A percentile compares a stretch with the other conserved stretches of the same genome.
Evolutionary conservation across 2,329 filamentous ascomycete genomes (phyloP).

Genomic region (Penicillium expansum): DNA sequence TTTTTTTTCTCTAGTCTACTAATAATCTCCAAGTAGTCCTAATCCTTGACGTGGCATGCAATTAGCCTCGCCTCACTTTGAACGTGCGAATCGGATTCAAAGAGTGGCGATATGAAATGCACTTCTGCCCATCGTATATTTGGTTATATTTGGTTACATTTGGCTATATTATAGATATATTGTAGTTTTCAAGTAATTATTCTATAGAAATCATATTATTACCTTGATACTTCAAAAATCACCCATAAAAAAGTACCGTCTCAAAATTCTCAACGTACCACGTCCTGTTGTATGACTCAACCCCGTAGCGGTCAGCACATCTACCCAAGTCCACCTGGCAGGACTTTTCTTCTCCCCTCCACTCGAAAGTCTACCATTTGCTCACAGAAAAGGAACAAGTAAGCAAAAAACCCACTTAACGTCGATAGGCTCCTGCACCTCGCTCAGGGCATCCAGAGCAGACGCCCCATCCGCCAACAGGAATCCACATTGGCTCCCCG

Average conservation of each 20-base stretch:
- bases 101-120: conserved; percentile 1
- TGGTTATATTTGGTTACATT: background rate
- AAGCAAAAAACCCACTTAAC: conserved; percentile 2
- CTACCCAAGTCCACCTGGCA: conserved; percentile 12
- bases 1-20: no score
- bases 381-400: conserved; percentile 1
- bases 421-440: conserved; percentile 6
- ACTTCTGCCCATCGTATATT: conserved; percentile 2
- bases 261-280: background rate
- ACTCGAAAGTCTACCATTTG: conserved; percentile 13
- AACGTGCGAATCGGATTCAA: background rate
- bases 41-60: background rate
- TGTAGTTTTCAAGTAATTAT: background rate
- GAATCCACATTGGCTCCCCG: conserved; percentile 19
- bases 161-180: background rate
- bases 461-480: conserved; percentile 9
- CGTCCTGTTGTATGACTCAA: conserved; percentile 1
- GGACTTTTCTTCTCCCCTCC: background rate
- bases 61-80: conserved; percentile 5
- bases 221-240: background rate
- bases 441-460: background rate
- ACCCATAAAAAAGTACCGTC: no score
- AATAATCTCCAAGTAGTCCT: no score
- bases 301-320: conserved; percentile 20
- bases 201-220: background rate